Evolutionary conservation across 2,329 filamentous ascomycete genomes (phyloP).

Genomic region (Lachnellula arida): DNA sequence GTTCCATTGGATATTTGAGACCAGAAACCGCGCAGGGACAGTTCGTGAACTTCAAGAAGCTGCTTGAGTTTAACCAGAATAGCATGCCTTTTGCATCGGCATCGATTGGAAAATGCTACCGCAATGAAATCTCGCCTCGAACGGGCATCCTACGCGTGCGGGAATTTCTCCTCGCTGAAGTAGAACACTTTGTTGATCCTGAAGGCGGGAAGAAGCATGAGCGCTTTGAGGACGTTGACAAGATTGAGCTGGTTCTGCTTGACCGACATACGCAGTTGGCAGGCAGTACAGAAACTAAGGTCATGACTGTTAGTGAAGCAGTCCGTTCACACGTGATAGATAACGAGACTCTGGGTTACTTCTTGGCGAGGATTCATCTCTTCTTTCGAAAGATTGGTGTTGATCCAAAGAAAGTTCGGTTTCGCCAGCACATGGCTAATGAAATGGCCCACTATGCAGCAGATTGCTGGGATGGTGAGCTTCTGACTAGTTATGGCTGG

Average conservation of each 20-base stretch:
- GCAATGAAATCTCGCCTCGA: constrained; percentile 95
- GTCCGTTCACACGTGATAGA: constrained; percentile 80
- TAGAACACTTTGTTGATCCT: constrained; percentile 97
- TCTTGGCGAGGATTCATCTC: constrained; percentile 86
- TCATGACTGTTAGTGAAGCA: constrained; percentile 77
- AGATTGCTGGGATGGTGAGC: constrained; percentile 97
- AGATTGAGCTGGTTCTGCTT: constrained; percentile 78
- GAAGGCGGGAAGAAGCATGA: constrained; percentile 90
- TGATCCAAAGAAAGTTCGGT: constrained; percentile 82
- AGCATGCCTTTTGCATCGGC: constrained; percentile 96
- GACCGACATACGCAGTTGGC: constrained; percentile 80
- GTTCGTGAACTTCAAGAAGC: constrained; percentile 94
- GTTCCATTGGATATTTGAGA: constrained; percentile 76
- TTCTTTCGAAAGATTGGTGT: constrained; percentile 88
- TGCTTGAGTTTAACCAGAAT: constrained; percentile 93
- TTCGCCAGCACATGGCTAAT: constrained; percentile 93
- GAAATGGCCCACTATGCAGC: constrained; percentile 91
- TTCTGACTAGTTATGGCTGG: constrained; percentile 90
- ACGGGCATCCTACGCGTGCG: constrained; percentile 88
- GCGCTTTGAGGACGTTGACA: constrained; percentile 79
- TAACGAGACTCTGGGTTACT: constrained; percentile 97
- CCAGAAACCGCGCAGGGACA: constrained; percentile 97
- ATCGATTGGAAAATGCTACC: constrained; percentile 95
- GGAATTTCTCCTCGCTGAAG: constrained; percentile 98
- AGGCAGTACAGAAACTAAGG: constrained; percentile 72